Evolutionary conservation across 2,329 filamentous ascomycete species (phyloP), one percentile per base, ranked within the genome.

Genomic region (Aspergillus aculeatinus): DNA sequence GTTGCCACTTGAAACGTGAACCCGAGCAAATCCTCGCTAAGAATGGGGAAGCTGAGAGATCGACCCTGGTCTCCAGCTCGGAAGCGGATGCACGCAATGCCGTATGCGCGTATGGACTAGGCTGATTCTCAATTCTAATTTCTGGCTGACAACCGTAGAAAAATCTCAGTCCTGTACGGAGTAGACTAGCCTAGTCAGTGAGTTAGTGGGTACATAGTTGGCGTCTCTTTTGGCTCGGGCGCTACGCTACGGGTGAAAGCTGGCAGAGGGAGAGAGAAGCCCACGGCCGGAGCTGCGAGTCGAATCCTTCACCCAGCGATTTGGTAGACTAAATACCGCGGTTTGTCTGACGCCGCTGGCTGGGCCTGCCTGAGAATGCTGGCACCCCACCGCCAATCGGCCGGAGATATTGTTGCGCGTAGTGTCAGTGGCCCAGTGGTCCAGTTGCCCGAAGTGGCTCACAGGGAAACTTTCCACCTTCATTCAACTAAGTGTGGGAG

Each of bases 291-390:
- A 60, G 60, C 60, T 63, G 62, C 56, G 49, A 61, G 64, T 63
- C 56, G 49, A 61, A 66, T 65, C 63, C 64, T 66, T 61, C 59
- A 65, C 61, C 64, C 64, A 67, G 53, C 62, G 59, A 55, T 60
- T 39, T 65, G 64, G 64, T 58, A 65, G 11, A 35, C 33, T 35
- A 35, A 16, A 12, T 35, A 52, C 58, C 51, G n/a, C 35, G 29
- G 21, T 29, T 33, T 58, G 52, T 48, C 56, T 60, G 55, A 60
- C 53, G 44, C 48, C 39, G 29, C 27, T 29, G 27, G 27, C 27
- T 29, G 9, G 27, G 5, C 14, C 5, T 48, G 59, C 59, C 59
- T 63, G 61, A 61, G 27, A 59, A 50, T 35, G 48, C 31, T 47
- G 55, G 60, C 58, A 63, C 39, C 16, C 39, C 5, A 51, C 48